A percentile compares a stretch with the other conserved stretches of the same genome.
These are phyloP conservation scores for Mrakia blollopis DNA, from an alignment of 768 basidiomycete species.

Conservation along the genomic window DNA sequence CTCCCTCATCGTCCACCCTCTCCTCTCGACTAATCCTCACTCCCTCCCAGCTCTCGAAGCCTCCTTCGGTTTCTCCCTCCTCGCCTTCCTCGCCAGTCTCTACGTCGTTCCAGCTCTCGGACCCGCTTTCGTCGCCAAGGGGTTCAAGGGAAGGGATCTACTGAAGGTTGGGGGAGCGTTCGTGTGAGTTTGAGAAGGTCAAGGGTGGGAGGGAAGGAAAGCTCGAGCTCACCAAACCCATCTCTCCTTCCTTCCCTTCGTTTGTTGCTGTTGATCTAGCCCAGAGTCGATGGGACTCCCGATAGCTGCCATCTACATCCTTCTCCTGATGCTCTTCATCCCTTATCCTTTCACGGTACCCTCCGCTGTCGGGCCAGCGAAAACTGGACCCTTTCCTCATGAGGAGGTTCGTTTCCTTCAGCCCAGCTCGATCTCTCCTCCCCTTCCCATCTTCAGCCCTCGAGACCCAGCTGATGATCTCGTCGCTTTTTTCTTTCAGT, in stretches of 20 bases:
- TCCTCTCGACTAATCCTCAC: conserved; percentile 27
- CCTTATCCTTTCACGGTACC: conserved; percentile 70
- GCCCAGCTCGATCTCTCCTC: background rate
- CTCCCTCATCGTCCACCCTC: conserved; percentile 53
- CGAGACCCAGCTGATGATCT: background rate
- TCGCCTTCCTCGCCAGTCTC: conserved; percentile 71
- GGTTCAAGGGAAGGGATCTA: conserved; percentile 78
- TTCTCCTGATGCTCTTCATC: conserved; percentile 82
- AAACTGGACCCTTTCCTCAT: conserved; percentile 45
- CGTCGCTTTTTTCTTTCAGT: conserved; percentile 47
- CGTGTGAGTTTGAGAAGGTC: conserved; percentile 35
- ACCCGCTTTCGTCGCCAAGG: conserved; percentile 70
- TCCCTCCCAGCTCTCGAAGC: conserved; percentile 54
- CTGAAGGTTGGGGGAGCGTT: conserved; percentile 58
- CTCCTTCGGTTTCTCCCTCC: conserved; percentile 74
- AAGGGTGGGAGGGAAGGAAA: background rate
- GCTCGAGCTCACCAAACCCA: conserved; percentile 6
- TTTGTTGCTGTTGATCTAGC: conserved; percentile 50
- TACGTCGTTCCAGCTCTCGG: conserved; percentile 79
- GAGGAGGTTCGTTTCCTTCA: conserved; percentile 42
- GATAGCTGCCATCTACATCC: conserved; percentile 81
- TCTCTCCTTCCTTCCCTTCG: background rate
- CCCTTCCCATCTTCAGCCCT: background rate
- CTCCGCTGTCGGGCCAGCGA: conserved; percentile 11
- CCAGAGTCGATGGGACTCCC: conserved; percentile 92